Percentiles rank a stretch among this genome's conserved stretches.
Evolutionary conservation across 1,284 basidiomycete species (phyloP).

Genomic region (Mixia osmundae): DNA sequence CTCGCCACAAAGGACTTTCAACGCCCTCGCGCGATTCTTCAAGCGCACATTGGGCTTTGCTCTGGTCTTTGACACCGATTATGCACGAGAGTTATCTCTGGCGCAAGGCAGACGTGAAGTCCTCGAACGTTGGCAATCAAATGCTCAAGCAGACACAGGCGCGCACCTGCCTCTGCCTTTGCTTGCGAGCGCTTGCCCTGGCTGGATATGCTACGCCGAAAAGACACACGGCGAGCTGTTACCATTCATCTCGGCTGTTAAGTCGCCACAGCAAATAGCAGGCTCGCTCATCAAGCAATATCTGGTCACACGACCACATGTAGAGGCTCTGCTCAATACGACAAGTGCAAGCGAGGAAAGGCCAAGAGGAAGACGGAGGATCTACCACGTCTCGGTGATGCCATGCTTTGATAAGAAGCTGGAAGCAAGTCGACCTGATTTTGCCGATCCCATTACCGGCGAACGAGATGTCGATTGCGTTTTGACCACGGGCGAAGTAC

Average conservation of each 20-base stretch:
- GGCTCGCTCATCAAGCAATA: conserved; percentile 76
- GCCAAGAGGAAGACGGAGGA: conserved; percentile 49
- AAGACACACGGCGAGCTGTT: conserved; percentile 89
- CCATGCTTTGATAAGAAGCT: conserved; percentile 99
- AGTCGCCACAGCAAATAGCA: conserved; percentile 85
- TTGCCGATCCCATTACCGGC: conserved; percentile 29
- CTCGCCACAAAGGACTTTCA: conserved; percentile 7
- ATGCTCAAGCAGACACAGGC: not conserved
- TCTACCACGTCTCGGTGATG: conserved; percentile 96
- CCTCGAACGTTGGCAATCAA: conserved; percentile 31
- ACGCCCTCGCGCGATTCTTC: conserved; percentile 14
- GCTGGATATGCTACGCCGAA: conserved; percentile 98
- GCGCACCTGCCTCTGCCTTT: conserved; percentile 38
- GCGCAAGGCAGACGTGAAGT: conserved; percentile 66
- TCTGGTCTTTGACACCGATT: conserved; percentile 71
- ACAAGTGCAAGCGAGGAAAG: too few species aligned
- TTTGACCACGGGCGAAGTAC: conserved; percentile 85
- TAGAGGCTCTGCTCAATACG: not conserved
- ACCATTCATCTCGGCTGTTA: conserved; percentile 63
- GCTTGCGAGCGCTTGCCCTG: conserved; percentile 87
- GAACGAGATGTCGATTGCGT: conserved; percentile 89
- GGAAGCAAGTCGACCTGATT: conserved; percentile 79
- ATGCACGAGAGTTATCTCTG: conserved; percentile 67
- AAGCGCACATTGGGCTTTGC: conserved; percentile 12
- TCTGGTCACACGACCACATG: conserved; percentile 34